Evolutionary conservation across 1,284 basidiomycete genomes (phyloP), one percentile per base, ranked within the genome.

Genomic region (Xerocomus amazonicus): DNA sequence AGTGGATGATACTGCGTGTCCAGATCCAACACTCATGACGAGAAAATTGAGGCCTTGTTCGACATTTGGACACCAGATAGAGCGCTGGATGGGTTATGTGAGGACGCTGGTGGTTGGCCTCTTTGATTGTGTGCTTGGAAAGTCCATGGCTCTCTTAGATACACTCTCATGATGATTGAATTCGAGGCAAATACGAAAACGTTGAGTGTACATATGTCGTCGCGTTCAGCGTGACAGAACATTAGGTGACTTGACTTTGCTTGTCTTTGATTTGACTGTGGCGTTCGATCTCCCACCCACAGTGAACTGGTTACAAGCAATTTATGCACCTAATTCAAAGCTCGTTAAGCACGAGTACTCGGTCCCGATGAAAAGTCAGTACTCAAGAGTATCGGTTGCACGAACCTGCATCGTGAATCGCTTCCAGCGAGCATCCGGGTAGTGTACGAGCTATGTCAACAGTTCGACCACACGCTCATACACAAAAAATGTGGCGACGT

Each of bases 61-160:
- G 0, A 74, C 70, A 31, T 91, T 91, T 91, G 88, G 89, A 75
- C 82, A 55, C 76, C 85, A 3, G 89, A 91, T 62, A 76, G 78
- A 23, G 78, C 81, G 0, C 77, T 84, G 0, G 82, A 89, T 53
- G 78, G 43, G 77, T 75, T 90, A 90, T 61, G 66, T 77, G 41
- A 75, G 84, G 10, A 67, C n/a, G n/a, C 81, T 91, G 47, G 72
- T 66, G 0, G 88, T 90, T 91, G 84, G 84, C 77, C 78, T 27
- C 34, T 9, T 40, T 35, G 6, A 31, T 6, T 28, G 9, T 43
- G n/a, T n/a, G 29, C 10, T 33, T 4, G 19, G n/a, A 13, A 10
- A 27, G 10, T 31, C 39, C 9, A 34, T 48, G 37, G 23, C 23
- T 17, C 35, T 45, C n/a, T 27, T 45, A 65, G 63, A 61, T 65